Percentiles rank a stretch among this genome's conserved stretches.
Conservation (phyloP, 1,139 yeast genomes). For the Saccharomyces pastorianus region DNA sequence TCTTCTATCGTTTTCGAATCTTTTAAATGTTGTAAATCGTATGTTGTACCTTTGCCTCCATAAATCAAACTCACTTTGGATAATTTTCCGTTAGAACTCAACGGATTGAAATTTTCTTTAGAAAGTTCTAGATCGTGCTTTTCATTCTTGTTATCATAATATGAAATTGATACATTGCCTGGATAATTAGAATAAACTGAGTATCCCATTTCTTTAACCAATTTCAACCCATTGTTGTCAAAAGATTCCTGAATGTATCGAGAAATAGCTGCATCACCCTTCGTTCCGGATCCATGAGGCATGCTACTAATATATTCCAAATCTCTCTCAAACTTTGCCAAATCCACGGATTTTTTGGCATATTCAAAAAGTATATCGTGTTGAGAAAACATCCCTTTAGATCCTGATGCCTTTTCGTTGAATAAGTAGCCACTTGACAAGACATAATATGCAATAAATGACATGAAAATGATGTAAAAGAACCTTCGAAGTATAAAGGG, state of each 20-base stretch:
- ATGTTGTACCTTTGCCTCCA: conserved; percentile 55
- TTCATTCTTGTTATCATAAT: conserved; percentile 34
- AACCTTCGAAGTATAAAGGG: conserved; percentile 77
- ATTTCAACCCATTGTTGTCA: conserved; percentile 47
- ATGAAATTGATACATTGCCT: background rate
- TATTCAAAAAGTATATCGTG: conserved; percentile 44
- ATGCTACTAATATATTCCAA: conserved; percentile 72
- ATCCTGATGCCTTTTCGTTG: conserved; percentile 42
- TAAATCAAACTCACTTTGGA: conserved; percentile 45
- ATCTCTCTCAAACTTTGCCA: conserved; percentile 54
- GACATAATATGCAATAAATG: conserved; percentile 48
- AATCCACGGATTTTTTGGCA: conserved; percentile 46
- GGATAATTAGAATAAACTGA: conserved; percentile 57
- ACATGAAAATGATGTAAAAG: conserved; percentile 57
- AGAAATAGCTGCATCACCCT: conserved; percentile 70
- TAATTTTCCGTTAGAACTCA: conserved; percentile 52
- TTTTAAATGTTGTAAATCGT: conserved; percentile 46
- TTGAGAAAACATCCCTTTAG: conserved; percentile 57
- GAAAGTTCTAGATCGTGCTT: conserved; percentile 38
- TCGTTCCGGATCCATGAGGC: conserved; percentile 85
- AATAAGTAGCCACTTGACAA: conserved; percentile 43
- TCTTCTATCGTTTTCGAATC: conserved; percentile 30
- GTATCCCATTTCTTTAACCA: conserved; percentile 45
- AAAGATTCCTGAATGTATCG: conserved; percentile 56
- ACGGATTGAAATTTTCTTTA: conserved; percentile 56